Evolutionary conservation across 192 early-diverging fungal species (phyloP).

Genomic region (Coemansia sp.): DNA sequence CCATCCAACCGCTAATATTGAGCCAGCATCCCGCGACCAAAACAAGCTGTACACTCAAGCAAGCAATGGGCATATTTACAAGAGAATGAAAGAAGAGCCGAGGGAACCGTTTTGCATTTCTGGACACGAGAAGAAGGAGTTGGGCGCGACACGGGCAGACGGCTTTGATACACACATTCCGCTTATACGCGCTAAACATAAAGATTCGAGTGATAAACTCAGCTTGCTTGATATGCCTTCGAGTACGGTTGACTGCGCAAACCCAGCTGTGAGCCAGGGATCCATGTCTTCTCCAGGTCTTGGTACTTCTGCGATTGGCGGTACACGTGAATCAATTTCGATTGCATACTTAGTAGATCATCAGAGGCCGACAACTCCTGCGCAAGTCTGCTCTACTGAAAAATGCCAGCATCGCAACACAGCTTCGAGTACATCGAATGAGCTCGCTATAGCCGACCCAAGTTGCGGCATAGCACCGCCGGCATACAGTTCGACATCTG

Average conservation of each 20-base stretch:
- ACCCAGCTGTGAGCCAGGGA: not conserved
- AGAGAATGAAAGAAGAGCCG: not conserved
- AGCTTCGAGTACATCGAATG: not conserved
- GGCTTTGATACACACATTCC: constrained; percentile 1
- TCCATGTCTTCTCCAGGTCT: not conserved
- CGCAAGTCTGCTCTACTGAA: not conserved
- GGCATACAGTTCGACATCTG: not conserved
- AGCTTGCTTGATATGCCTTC: not conserved
- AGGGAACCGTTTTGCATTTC: not conserved
- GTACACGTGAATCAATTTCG: constrained; percentile 29
- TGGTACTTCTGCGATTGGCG: not conserved
- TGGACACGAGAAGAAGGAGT: not conserved
- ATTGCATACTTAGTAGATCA: constrained; percentile 31
- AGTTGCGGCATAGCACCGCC: not conserved
- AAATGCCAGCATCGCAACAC: not conserved
- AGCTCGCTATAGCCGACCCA: not conserved
- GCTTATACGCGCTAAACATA: not conserved
- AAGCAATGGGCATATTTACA: not conserved
- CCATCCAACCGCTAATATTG: too few species aligned
- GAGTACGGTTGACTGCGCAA: not conserved
- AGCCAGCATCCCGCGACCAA: not conserved
- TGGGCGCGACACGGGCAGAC: not conserved
- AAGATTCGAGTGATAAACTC: not conserved
- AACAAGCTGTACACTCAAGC: not conserved
- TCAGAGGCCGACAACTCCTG: not conserved